Percentiles rank a stretch among this genome's conserved stretches.
Conservation (phyloP, 495 filamentous ascomycete genomes). For the Hypomontagnella monticulosa region DNA sequence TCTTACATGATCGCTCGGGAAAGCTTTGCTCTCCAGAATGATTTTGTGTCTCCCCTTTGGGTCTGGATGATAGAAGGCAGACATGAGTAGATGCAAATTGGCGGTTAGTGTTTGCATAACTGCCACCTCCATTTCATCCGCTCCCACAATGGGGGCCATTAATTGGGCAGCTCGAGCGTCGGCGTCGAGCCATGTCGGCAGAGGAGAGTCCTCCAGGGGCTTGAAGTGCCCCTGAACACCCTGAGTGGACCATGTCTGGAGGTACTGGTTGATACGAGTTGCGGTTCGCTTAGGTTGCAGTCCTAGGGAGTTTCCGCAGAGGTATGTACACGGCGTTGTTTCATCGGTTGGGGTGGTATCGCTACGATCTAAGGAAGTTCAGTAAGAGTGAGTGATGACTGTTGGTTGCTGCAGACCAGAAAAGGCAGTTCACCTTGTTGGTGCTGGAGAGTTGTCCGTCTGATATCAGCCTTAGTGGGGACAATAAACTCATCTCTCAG, state of each 20-base stretch:
- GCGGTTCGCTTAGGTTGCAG: slow-evolving; percentile 81
- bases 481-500: slow-evolving; percentile 84
- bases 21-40: slow-evolving; percentile 92
- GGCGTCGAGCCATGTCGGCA: slow-evolving; percentile 83
- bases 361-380: slow-evolving; percentile 48
- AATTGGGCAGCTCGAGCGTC: slow-evolving; percentile 75
- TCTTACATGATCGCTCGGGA: slow-evolving; percentile 86
- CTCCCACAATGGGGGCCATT: slow-evolving; percentile 89
- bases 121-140: slow-evolving; percentile 79
- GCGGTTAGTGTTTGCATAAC: slow-evolving; percentile 94
- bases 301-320: slow-evolving; percentile 97
- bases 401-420: slow-evolving; percentile 20
- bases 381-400: slow-evolving; percentile 27
- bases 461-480: slow-evolving; percentile 80
- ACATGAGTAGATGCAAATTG: slow-evolving; percentile 91
- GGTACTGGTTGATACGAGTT: slow-evolving; percentile 77
- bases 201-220: slow-evolving; percentile 75
- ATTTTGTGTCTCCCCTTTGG: slow-evolving; percentile 82
- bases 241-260: slow-evolving; percentile 88
- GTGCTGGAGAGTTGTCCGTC: slow-evolving; percentile 65
- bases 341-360: slow-evolving; percentile 38
- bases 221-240: slow-evolving; percentile 95
- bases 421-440: slow-evolving; percentile 37
- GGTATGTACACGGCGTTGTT: slow-evolving; percentile 71
- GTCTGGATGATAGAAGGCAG: slow-evolving; percentile 86